Evolutionary conservation across 2,329 filamentous ascomycete genomes (phyloP), one percentile per base, ranked within the genome.

Genomic region (Thermoascus crustaceus): DNA sequence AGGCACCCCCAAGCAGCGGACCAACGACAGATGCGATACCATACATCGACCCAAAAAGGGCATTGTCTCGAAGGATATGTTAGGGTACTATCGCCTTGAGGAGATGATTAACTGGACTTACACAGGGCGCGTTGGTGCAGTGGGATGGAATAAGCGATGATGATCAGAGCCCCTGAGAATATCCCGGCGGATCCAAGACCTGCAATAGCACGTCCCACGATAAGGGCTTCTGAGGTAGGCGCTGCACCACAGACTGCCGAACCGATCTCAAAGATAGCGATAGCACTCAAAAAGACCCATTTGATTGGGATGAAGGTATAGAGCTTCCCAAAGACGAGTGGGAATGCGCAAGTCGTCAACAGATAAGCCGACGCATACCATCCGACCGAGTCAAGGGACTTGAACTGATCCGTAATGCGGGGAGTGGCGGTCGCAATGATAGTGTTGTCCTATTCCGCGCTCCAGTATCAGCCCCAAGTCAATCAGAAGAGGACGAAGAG

Each of bases 191-290:
- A 46, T 2, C 55, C 55, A 19, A 54, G 30, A 17, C 55, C 55
- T 24, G 54, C 52, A 34, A 59, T 47, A n/a, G 55, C 54, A 33
- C 55, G 52, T 9, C 55, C 55, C 11, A 59, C 35, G 24, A 59
- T 58, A 20, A 58, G 44, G 7, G 49, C 50, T 3, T 37, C 37
- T 2, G 52, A 56, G n/a, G 39, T 50, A 10, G 52, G 55, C 2
- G 55, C 55, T 11, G 46, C 52, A 34, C 54, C 55, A 41, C 66
- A 69, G 18, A 69, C 47, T 11, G 63, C 50, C 31, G 63, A 67
- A 8, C 67, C 66, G 22, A 66, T 41, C 34, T 69, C 66, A 33
- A 69, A 69, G 38, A 69, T 46, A 34, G 46, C 44, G 22, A 69
- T 58, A 31, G 67, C n/a, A n/a, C n/a, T n/a, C n/a, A n/a, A n/a